Evolutionary conservation across 2,329 filamentous ascomycete species (phyloP), one percentile per base, ranked within the genome.

Genomic region (Fusarium nelsonii): DNA sequence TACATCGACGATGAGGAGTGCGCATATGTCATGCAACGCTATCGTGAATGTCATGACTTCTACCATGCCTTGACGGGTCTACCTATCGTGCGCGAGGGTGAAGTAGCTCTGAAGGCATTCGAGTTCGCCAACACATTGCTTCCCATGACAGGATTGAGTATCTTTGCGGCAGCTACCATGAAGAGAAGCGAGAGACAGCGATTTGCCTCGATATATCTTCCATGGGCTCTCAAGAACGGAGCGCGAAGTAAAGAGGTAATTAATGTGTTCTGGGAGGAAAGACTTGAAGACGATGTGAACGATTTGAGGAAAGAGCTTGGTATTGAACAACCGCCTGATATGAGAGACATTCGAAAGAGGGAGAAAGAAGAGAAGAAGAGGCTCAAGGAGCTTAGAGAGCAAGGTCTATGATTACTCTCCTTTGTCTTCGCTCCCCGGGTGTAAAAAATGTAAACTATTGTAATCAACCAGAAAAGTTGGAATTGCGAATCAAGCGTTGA

Each of bases 11-110:
- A 98, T 77, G 90, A 92, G 73, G 96, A 99, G 81, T 97, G 94
- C 78, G 96, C 96, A 36, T 99, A 98, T 82, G 96, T 98, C 18
- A 97, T 99, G 92, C 96, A 98, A 83, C 89, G 96, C 55, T 99
- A 99, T 80, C 90, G 96, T 66, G 96, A 99, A 81, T 97, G 92
- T 71, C 96, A 99, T 79, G 96, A 99, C 79, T 97, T 99, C 81
- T 97, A 97, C 82, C 96, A 99, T 79, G 95, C 96, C 0, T 84
- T 99, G 53, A 97, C 94, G 1, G 95, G 95, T 0, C 81, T 99
- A 48, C 96, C 96, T 0, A 88, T 97, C 41, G 91, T 97, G 68
- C 87, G 94, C n/a, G 96, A 99, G 83, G 96, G 96, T 28, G 96
- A 99, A 83, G 87, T 99, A 14, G 96, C 95, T n/a, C 86, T 99